Evolutionary conservation across 805 yeast genomes (phyloP).

Genomic region (Ogataea nakhonphanomensis): DNA sequence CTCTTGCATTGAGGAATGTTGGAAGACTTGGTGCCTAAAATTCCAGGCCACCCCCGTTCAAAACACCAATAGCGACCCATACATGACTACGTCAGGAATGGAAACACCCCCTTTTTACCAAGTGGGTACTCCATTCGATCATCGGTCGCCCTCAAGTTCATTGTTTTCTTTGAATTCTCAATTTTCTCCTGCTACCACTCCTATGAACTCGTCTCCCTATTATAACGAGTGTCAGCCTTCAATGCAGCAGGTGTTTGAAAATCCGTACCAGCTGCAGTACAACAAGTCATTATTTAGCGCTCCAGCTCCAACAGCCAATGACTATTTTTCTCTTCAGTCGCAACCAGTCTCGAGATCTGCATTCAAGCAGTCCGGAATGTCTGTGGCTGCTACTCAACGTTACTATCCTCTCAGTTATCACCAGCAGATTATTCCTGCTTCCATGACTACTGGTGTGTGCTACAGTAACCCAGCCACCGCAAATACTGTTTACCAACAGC

Average conservation of each 20-base stretch:
- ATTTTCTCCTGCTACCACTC: constrained; percentile 23
- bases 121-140: constrained; percentile 12
- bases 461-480: constrained; percentile 7
- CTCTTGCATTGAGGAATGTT: constrained; percentile 34
- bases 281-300: constrained; percentile 15
- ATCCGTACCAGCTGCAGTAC: constrained; percentile 25
- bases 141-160: constrained; percentile 21
- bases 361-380: constrained; percentile 10
- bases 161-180: constrained; percentile 22
- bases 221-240: constrained; percentile 20
- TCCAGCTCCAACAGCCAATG: constrained; percentile 10
- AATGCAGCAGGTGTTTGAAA: constrained; percentile 22
- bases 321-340: constrained; percentile 18
- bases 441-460: constrained; percentile 18
- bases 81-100: constrained; percentile 7
- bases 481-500: constrained; percentile 4
- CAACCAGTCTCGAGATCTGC: constrained; percentile 13
- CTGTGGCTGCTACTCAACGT: constrained; percentile 16
- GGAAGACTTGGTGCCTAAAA: constrained; percentile 36
- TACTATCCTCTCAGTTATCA: constrained; percentile 19
- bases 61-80: constrained; percentile 9
- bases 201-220: constrained; percentile 27
- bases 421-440: constrained; percentile 15
- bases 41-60: constrained; percentile 16
- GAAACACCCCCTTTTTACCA: constrained; percentile 9